Evolutionary conservation across 176 grass and related monocot genomes (phyloP).

Genomic region (Rhynchospora breviuscula): DNA sequence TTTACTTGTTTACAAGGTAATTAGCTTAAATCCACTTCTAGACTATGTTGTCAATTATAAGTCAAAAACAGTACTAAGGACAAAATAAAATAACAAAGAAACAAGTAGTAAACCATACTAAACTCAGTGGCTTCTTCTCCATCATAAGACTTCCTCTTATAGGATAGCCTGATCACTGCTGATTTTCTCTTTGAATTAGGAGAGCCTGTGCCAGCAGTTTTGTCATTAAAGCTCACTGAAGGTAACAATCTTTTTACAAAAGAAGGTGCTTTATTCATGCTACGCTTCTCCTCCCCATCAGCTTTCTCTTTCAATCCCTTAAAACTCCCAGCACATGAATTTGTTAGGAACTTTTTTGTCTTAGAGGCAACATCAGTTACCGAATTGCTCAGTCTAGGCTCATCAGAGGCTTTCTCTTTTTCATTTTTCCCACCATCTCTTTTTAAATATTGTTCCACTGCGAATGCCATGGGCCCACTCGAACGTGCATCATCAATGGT

Average conservation of each 20-base stretch:
- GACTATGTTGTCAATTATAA: slow-evolving; percentile 1
- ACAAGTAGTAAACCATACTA: slow-evolving; percentile 37
- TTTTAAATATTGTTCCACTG: slow-evolving; percentile 61
- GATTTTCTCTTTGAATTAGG: slow-evolving; percentile 58
- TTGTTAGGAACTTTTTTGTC: slow-evolving; percentile 29
- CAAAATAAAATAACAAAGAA: neutral
- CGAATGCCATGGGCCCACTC: slow-evolving; percentile 45
- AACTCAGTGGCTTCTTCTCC: slow-evolving; percentile 47
- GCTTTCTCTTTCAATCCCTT: slow-evolving; percentile 51
- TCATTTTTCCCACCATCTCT: slow-evolving; percentile 38
- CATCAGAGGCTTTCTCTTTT: neutral
- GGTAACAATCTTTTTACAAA: slow-evolving; percentile 50
- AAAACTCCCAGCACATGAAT: slow-evolving; percentile 39
- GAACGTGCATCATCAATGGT: slow-evolving; percentile 41
- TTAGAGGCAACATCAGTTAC: slow-evolving; percentile 7
- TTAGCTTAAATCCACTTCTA: neutral
- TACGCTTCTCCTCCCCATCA: slow-evolving; percentile 51
- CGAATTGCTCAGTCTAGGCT: slow-evolving; percentile 14
- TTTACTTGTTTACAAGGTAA: slow-evolving; percentile 1
- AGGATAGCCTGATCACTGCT: slow-evolving; percentile 69
- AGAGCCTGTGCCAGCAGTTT: slow-evolving; percentile 37
- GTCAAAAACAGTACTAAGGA: slow-evolving; percentile 20
- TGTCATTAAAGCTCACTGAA: slow-evolving; percentile 86
- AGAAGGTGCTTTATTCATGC: slow-evolving; percentile 45
- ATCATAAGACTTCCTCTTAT: slow-evolving; percentile 71